These are phyloP conservation scores for Ophiostoma australiae DNA, from an alignment of 2,329 filamentous ascomycete genomes.

Conservation along the genomic window DNA sequence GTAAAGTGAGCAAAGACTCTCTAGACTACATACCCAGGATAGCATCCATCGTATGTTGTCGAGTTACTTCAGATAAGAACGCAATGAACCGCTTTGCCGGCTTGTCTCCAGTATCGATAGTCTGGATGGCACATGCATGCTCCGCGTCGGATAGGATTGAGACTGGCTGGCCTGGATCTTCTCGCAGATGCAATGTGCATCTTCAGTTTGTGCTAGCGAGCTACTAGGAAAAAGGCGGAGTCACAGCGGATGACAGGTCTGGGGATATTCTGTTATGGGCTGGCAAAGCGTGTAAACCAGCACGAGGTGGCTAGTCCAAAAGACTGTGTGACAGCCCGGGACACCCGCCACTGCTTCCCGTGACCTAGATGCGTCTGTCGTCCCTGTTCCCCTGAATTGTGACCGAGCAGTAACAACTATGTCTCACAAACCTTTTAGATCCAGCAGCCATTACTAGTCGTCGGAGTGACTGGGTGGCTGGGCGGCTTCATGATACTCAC, in stretches of 20 bases:
- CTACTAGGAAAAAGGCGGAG: not conserved
- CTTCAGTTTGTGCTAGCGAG: not conserved
- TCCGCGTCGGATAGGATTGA: not conserved
- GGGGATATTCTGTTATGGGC: not conserved
- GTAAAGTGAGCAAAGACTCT: too few species aligned
- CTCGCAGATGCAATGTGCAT: not conserved
- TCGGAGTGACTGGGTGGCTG: too few species aligned
- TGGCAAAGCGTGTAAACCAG: not conserved
- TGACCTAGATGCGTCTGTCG: too few species aligned
- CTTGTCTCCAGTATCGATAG: too few species aligned
- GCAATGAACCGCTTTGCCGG: not conserved
- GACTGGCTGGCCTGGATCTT: not conserved
- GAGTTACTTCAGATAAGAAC: not conserved
- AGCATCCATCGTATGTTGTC: not conserved
- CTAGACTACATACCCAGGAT: not conserved
- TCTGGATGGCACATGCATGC: too few species aligned
- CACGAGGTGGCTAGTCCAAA: not conserved
- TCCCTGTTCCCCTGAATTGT: too few species aligned
- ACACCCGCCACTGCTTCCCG: not conserved
- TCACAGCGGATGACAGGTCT: not conserved
- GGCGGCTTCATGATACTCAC: too few species aligned
- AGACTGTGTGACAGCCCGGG: not conserved
- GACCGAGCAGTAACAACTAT: too few species aligned
- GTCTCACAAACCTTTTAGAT: too few species aligned
- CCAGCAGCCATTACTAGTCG: too few species aligned